A percentile compares a stretch with the other conserved stretches of the same genome.
These are phyloP conservation scores for Pisolithus marmoratus DNA, from an alignment of 768 basidiomycete species.

Conservation along the genomic window DNA sequence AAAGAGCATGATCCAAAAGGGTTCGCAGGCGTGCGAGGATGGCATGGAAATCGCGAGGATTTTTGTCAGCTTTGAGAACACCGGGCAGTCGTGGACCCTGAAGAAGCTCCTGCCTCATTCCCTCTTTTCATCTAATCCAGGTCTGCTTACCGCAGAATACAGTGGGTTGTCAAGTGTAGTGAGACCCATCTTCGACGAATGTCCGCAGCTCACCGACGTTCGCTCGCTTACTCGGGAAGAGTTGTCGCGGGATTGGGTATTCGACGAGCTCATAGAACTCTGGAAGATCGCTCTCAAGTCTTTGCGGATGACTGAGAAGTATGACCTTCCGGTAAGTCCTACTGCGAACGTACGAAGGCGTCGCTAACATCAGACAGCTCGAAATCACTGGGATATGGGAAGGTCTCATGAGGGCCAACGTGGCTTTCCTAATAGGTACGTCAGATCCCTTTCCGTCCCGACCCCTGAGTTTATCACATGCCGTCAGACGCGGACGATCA, in stretches of 20 bases:
- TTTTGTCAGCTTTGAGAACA: conserved; percentile 32
- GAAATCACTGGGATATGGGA: conserved; percentile 55
- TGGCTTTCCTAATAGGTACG: conserved; percentile 42
- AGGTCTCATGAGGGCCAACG: conserved; percentile 46
- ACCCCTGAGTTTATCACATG: conserved; percentile 5
- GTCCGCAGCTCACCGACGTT: conserved; percentile 48
- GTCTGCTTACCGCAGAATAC: conserved; percentile 51
- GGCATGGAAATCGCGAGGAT: conserved; percentile 46
- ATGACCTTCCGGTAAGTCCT: conserved; percentile 44
- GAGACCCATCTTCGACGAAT: conserved; percentile 47
- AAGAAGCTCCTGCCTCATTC: conserved; percentile 45
- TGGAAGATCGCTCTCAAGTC: conserved; percentile 46
- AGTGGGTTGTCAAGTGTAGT: conserved; percentile 41
- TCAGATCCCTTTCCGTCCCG: not conserved
- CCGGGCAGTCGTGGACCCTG: conserved; percentile 38
- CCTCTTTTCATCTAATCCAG: conserved; percentile 53
- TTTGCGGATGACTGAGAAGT: conserved; percentile 42
- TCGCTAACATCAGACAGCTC: conserved; percentile 22
- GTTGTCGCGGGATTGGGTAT: conserved; percentile 46
- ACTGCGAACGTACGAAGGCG: not conserved
- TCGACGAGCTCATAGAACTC: conserved; percentile 43
- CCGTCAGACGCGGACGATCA: conserved; percentile 41
- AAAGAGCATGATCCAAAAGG: conserved; percentile 50
- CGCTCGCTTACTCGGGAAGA: conserved; percentile 55
- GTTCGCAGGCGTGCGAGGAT: conserved; percentile 46